A percentile compares a stretch with the other conserved stretches of the same genome.
These are phyloP conservation scores for Galerina sulciceps DNA, from an alignment of 768 basidiomycete genomes.

Conservation along the genomic window DNA sequence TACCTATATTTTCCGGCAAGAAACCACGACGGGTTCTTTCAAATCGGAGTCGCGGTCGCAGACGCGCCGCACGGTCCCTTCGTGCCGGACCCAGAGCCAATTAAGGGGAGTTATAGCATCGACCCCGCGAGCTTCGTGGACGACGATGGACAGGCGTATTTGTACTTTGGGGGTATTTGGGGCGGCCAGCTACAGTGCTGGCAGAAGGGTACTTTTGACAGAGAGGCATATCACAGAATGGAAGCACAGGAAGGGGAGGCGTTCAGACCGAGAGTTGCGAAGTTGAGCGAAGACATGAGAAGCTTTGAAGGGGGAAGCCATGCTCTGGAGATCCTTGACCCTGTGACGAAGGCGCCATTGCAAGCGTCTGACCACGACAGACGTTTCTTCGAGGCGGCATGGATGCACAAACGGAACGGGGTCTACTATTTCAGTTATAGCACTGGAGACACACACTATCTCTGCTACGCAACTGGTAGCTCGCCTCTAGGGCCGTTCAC, in stretches of 20 bases:
- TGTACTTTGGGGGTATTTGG: conserved; percentile 27
- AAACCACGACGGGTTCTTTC: conserved; percentile 23
- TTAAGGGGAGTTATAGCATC: conserved; percentile 24
- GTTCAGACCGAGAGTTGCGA: conserved; percentile 19
- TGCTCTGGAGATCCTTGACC: conserved; percentile 20
- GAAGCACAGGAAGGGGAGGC: conserved; percentile 16
- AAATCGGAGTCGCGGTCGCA: conserved; percentile 25
- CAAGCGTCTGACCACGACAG: conserved; percentile 25
- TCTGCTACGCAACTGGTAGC: conserved; percentile 22
- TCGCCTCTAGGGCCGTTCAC: conserved; percentile 24
- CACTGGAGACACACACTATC: conserved; percentile 26
- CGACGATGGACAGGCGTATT: conserved; percentile 24
- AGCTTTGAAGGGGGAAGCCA: conserved; percentile 18
- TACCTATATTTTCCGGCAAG: conserved; percentile 27
- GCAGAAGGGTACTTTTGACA: conserved; percentile 13
- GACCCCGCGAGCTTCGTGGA: conserved; percentile 28
- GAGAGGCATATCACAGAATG: conserved; percentile 12
- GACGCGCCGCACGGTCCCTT: conserved; percentile 21
- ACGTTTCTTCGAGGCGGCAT: conserved; percentile 27
- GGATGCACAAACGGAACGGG: conserved; percentile 25
- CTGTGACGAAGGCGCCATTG: conserved; percentile 16
- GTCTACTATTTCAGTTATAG: conserved; percentile 26
- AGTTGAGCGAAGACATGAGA: conserved; percentile 22
- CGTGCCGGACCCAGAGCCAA: conserved; percentile 22
- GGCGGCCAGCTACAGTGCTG: conserved; percentile 28